Evolutionary conservation across 192 early-diverging fungal species (phyloP).

Genomic region (Blastocladiella britannica): DNA sequence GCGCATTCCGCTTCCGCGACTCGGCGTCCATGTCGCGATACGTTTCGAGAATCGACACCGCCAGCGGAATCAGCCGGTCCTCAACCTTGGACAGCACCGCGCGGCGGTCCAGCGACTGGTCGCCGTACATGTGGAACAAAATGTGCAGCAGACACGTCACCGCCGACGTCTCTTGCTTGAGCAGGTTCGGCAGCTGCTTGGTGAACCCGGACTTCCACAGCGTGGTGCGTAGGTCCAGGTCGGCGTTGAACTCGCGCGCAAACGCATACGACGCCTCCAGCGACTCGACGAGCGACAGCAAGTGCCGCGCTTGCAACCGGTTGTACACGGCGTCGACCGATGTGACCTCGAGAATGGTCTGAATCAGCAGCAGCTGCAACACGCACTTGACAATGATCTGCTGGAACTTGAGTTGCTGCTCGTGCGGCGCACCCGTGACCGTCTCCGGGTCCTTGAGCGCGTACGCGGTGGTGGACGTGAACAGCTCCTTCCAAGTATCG

Average conservation of each 20-base stretch:
- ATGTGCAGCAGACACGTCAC: constrained; percentile 44
- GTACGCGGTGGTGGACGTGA: constrained; percentile 58
- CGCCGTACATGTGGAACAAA: constrained; percentile 44
- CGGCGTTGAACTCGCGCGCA: constrained; percentile 59
- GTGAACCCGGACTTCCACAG: constrained; percentile 66
- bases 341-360: constrained; percentile 66
- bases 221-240: constrained; percentile 53
- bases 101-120: constrained; percentile 21
- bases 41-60: constrained; percentile 26
- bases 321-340: constrained; percentile 31
- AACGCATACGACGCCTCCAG: constrained; percentile 57
- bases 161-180: constrained; percentile 72
- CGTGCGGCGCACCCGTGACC: neutral
- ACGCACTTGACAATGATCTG: constrained; percentile 77
- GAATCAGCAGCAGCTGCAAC: constrained; percentile 67
- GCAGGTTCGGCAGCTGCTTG: constrained; percentile 70
- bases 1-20: constrained; percentile 43
- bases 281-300: constrained; percentile 60
- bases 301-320: constrained; percentile 27
- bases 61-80: constrained; percentile 35
- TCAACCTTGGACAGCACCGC: constrained; percentile 34
- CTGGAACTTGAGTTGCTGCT: constrained; percentile 55
- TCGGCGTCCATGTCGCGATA: constrained; percentile 48
- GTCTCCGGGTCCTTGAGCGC: constrained; percentile 31
- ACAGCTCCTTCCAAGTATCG: constrained; percentile 43